phyloP scores from a whole-genome alignment of 208 protist species.

The Histomonas meleagridis region DNA sequence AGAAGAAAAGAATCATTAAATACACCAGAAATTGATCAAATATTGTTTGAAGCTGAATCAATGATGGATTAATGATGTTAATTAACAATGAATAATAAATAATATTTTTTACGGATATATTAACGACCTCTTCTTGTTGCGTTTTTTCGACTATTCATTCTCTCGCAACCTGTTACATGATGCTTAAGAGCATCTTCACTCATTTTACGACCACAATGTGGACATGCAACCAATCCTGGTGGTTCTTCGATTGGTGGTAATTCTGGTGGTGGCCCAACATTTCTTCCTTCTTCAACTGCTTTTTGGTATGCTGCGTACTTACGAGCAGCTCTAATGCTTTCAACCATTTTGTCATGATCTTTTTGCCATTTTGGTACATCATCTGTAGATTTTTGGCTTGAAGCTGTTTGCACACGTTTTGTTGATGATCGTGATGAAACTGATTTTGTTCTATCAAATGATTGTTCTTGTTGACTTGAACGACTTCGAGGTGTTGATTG shows the following conservation, averaged over 20 bases:
- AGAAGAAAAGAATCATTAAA: too few species aligned
- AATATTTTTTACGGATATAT: too few species aligned
- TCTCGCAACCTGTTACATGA: neutral
- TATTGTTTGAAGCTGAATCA: too few species aligned
- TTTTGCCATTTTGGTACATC: neutral
- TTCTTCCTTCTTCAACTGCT: neutral
- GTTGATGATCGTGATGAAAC: neutral
- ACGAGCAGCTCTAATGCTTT: neutral
- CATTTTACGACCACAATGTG: neutral
- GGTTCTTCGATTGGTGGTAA: constrained; percentile 26
- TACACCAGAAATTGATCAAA: too few species aligned
- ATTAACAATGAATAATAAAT: too few species aligned
- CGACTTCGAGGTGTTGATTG: neutral
- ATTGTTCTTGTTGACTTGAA: neutral
- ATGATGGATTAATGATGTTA: too few species aligned
- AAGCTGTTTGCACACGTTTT: neutral
- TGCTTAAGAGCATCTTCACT: neutral
- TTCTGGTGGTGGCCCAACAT: constrained; percentile 16
- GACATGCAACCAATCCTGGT: neutral
- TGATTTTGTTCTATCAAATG: neutral
- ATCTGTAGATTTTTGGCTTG: neutral
- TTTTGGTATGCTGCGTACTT: neutral
- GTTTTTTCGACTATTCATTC: too few species aligned
- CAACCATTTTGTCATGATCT: constrained; percentile 35
- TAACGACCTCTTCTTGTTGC: too few species aligned